Evolutionary conservation across 441 rosid species (phyloP), one percentile per base, ranked within the genome.

Genomic region (Iberis amara): DNA sequence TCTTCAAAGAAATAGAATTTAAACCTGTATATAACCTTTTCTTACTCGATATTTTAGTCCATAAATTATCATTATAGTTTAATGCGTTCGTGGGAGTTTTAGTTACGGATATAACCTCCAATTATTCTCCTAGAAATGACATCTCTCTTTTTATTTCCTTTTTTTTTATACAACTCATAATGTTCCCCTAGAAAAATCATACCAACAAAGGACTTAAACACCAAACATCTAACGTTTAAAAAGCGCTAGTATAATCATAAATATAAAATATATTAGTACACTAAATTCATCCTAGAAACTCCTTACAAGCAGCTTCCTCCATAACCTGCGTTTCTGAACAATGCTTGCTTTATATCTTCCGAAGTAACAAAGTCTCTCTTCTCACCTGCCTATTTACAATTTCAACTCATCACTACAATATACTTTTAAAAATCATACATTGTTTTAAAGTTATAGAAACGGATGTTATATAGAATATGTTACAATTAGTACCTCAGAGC

Each of bases 311-410:
- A 81, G 70, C 74, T 83, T 61, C 96, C 96, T 73, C 89, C 98
- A 66, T 88, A 91, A 41, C 94, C 96, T 58, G 96, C 95, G 68
- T 76, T 83, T 70, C 81, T 75, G 70, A 87, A 81, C 52, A 91
- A 61, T 60, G 88, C 84, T 73, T 91, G 95, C 75, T 85, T 87
- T 71, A 87, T 71, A 60, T 85, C 95, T 68, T 87, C 96, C 24
- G 85, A 61, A 44, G 70, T 69, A 2, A 79, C 37, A 61, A 74
- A 40, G 57, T 72, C 58, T 61, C 86, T 70, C 61, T 75, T 77
- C 62, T 83, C 90, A 30, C 49, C 73, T 42, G 3, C 82, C 89
- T 77, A 46, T 32, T 21, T 30, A 28, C 30, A 10, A 49, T 5
- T 18, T 28, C 57, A 13, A 52, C 40, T 46, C 46, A 51, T 23